A percentile compares a stretch with the other conserved stretches of the same genome.
Conservation (phyloP, 768 basidiomycete genomes). For the Leccinum aurantiacum region DNA sequence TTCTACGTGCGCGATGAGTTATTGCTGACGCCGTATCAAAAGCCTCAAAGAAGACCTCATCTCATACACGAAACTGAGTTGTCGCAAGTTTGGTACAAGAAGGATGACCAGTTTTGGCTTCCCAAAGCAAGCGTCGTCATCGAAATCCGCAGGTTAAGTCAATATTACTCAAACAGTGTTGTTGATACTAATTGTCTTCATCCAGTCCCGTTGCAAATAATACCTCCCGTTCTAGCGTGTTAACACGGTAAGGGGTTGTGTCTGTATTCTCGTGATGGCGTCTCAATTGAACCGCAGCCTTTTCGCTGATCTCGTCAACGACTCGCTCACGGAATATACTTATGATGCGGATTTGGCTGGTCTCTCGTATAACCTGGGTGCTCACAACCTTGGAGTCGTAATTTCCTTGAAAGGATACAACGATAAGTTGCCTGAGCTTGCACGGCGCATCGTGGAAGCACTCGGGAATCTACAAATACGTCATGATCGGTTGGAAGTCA, state of each 20-base stretch:
- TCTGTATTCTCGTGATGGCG: background rate
- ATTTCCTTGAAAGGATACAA: slow-evolving; percentile 83
- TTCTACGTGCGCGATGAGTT: background rate
- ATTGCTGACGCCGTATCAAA: slow-evolving; percentile 8
- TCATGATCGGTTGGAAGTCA: slow-evolving; percentile 71
- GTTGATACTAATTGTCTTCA: slow-evolving; percentile 1
- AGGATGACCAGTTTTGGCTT: slow-evolving; percentile 95
- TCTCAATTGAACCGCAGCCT: slow-evolving; percentile 44
- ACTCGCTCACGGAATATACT: slow-evolving; percentile 85
- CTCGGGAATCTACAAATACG: slow-evolving; percentile 63
- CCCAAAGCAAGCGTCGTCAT: slow-evolving; percentile 82
- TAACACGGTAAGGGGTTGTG: slow-evolving; percentile 58
- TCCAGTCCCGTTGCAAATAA: slow-evolving; percentile 55
- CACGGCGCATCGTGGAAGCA: slow-evolving; percentile 68
- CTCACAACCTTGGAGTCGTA: slow-evolving; percentile 63
- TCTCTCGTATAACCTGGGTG: slow-evolving; percentile 66
- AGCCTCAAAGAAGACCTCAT: slow-evolving; percentile 76
- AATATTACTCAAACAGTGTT: background rate
- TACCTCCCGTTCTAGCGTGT: slow-evolving; percentile 67
- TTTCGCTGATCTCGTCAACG: slow-evolving; percentile 81
- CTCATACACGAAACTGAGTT: slow-evolving; percentile 71
- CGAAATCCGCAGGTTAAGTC: slow-evolving; percentile 66
- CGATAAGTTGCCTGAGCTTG: slow-evolving; percentile 80
- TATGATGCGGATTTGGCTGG: slow-evolving; percentile 95
- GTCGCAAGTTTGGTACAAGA: slow-evolving; percentile 91